Evolutionary conservation across 495 filamentous ascomycete species (phyloP), one percentile per base, ranked within the genome.

Genomic region (Aspergillus indologenus): DNA sequence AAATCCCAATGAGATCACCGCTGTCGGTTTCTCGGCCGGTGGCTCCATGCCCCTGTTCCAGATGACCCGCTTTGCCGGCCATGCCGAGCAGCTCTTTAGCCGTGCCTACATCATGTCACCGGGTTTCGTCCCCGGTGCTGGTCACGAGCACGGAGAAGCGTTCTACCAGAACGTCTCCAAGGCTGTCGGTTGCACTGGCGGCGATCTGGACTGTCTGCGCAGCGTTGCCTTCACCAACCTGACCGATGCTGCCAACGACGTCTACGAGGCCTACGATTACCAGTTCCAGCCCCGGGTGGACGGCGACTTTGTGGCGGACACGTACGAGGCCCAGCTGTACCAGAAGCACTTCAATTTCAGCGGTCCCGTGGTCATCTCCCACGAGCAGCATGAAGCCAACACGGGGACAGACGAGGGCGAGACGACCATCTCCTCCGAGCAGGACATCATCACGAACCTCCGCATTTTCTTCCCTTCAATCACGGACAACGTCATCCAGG

Each of bases 11-110:
- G 62, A 73, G n/a, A 72, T 80, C 19, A 81, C 74, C 1, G 72
- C 74, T 4, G 71, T 77, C 67, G 79, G 77, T 23, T 66, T 74
- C 55, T 71, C 69, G 14, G 73, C 73, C 50, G 76, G 76, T 52
- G 75, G 66, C 5, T 74, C 70, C 40, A 75, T 71, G 52, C 72
- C 75, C 45, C 58, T 79, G 51, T 75, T 78, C 61, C 74, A 75
- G 57, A 59, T 71, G 40, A 68, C 68, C 15, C 71, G 69, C 23
- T 74, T 68, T 46, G 67, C 64, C 12, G 71, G 71, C 6, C 69
- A 65, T 50, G 65, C 65, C 20, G 65, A 71, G 57, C 71, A 74
- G 56, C 61, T 70, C 23, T 71, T 69, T 59, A 53, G 66, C 46
- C 65, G 63, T 21, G 71, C 71, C 14, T 74, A 74, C 53, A 63